These are phyloP conservation scores for Jatropha curcas DNA, from an alignment of 345 rosid species.

Conservation along the genomic window DNA sequence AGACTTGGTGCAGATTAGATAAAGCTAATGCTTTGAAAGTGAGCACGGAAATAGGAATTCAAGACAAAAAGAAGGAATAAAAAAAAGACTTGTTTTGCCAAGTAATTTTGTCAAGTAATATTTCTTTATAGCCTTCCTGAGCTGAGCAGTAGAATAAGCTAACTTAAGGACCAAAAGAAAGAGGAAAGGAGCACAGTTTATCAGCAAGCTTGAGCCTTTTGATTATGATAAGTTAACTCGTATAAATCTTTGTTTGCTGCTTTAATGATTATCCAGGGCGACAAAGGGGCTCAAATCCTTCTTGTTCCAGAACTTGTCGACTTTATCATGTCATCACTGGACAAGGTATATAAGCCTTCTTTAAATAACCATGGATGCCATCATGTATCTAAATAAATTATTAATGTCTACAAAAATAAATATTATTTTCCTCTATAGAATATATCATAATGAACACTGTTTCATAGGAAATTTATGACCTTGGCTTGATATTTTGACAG, in stretches of 20 bases:
- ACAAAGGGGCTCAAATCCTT: conserved; percentile 80
- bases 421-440: not conserved
- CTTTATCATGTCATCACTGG: conserved; percentile 65
- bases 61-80: not conserved
- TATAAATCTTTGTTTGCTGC: conserved; percentile 3
- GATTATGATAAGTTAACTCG: not conserved
- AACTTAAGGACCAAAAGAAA: no score
- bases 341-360: conserved; percentile 56
- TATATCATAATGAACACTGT: not conserved
- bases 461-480: not conserved
- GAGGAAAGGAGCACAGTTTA: not conserved
- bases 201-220: no score
- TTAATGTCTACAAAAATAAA: not conserved
- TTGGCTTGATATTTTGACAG: not conserved
- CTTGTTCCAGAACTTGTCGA: conserved; percentile 88
- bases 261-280: conserved; percentile 51
- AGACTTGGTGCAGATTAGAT: not conserved
- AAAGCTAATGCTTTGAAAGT: not conserved
- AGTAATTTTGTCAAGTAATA: not conserved
- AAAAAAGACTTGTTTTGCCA: not conserved
- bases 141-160: not conserved
- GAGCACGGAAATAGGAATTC: not conserved
- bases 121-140: not conserved
- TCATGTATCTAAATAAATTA: not conserved
- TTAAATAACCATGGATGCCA: not conserved